These are phyloP conservation scores for Wallemia mellicola DNA, from an alignment of 1,284 basidiomycete genomes.

Conservation along the genomic window DNA sequence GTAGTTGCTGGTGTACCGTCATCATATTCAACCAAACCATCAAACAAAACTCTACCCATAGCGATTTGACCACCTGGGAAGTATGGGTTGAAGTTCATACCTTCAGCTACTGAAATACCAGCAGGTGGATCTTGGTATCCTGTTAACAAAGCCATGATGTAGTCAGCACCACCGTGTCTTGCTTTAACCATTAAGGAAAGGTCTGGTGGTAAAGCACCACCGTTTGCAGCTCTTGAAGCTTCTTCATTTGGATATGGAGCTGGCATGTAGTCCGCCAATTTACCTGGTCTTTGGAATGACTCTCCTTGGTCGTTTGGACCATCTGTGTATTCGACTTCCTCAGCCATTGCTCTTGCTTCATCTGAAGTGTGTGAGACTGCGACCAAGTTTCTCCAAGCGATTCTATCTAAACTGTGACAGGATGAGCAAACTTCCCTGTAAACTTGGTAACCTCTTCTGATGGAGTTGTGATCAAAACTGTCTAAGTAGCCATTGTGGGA, in stretches of 20 bases:
- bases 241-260: constrained; percentile 91
- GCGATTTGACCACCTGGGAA: constrained; percentile 59
- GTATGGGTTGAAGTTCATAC: constrained; percentile 79
- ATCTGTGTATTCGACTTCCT: constrained; percentile 87
- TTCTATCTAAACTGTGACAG: constrained; percentile 95
- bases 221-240: constrained; percentile 80
- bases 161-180: constrained; percentile 86
- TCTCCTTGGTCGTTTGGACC: constrained; percentile 85
- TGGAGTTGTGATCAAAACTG: constrained; percentile 75
- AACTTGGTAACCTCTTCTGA: constrained; percentile 92
- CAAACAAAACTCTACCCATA: constrained; percentile 91
- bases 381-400: constrained; percentile 98
- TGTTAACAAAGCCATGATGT: constrained; percentile 85
- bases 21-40: constrained; percentile 78
- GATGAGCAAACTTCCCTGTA: constrained; percentile 98
- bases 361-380: constrained; percentile 89
- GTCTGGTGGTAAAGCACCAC: constrained; percentile 86
- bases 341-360: constrained; percentile 72
- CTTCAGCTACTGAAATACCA: constrained; percentile 82
- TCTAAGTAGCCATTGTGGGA: constrained; percentile 60
- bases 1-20: constrained; percentile 92
- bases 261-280: constrained; percentile 89
- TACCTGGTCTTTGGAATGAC: constrained; percentile 96
- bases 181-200: constrained; percentile 93
- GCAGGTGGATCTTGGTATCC: constrained; percentile 93